These are phyloP conservation scores for Apiospora malaysiana DNA, from an alignment of 2,329 filamentous ascomycete species.

Conservation along the genomic window DNA sequence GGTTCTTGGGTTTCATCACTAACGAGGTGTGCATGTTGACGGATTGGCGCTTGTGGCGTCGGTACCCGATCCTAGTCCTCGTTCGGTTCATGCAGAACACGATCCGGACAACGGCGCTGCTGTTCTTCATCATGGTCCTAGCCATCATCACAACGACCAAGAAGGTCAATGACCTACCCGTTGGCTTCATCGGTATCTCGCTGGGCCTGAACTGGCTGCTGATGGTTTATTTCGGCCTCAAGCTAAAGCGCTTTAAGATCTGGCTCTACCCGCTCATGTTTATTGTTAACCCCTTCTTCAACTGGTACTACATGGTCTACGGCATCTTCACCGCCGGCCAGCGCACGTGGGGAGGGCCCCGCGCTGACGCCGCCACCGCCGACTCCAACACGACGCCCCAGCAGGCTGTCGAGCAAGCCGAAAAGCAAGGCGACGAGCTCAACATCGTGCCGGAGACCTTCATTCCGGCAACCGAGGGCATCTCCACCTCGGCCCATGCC, in stretches of 20 bases:
- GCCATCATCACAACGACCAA: slow-evolving; percentile 86
- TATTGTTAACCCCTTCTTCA: slow-evolving; percentile 92
- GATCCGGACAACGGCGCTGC: slow-evolving; percentile 88
- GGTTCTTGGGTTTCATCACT: slow-evolving; percentile 97
- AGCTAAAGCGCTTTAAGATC: slow-evolving; percentile 88
- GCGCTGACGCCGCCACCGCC: slow-evolving; percentile 85
- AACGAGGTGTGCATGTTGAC: slow-evolving; percentile 99
- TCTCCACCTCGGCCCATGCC: slow-evolving; percentile 25
- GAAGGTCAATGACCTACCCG: slow-evolving; percentile 77
- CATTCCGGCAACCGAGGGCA: slow-evolving; percentile 57
- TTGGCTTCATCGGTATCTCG: slow-evolving; percentile 92
- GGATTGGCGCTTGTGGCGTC: slow-evolving; percentile 87
- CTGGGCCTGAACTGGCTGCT: slow-evolving; percentile 92
- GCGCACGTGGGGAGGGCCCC: slow-evolving; percentile 92
- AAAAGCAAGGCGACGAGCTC: slow-evolving; percentile 81
- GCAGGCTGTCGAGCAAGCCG: slow-evolving; percentile 83
- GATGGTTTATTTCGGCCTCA: slow-evolving; percentile 94
- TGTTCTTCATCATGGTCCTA: slow-evolving; percentile 93
- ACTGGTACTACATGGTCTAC: slow-evolving; percentile 98
- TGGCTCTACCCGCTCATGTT: slow-evolving; percentile 98
- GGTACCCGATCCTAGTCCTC: slow-evolving; percentile 84
- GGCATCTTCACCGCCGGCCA: slow-evolving; percentile 94
- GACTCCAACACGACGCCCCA: slow-evolving; percentile 77
- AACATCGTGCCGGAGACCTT: slow-evolving; percentile 91
- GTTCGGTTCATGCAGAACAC: slow-evolving; percentile 96